Base-by-base conservation (phyloP, 306 rosid species). In the Luffa acutangula region DNA sequence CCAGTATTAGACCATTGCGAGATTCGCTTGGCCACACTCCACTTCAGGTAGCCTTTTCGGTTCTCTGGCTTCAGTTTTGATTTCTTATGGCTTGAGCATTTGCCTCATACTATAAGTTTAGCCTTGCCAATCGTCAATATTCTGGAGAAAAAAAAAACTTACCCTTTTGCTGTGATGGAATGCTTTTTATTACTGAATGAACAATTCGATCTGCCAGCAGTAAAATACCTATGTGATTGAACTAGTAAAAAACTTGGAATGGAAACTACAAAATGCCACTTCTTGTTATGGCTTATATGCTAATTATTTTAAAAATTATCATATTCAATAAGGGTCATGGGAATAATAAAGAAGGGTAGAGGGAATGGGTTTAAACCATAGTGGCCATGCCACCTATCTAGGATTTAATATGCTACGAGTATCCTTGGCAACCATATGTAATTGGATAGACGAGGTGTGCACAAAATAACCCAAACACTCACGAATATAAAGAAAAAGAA, bases 21-120 rank as follows among this genome's bases (percentile, higher is more conserved):
- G 91, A 95, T 89, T 95, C 97, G 45, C 98, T 92, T 79, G 98
- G 98, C 75, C 98, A 95, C 84, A 95, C 98, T 84, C 97, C 98
- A 20, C 83, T 90, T 73, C 98, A 95, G 97, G 98, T 92, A 66
- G 65, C 81, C 67, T 79, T n/a, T 64, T 58, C 82, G 36, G 57
- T 78, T 77, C 39, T 58, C 56, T 20, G 9, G 31, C 18, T 42
- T 43, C 10, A 60, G 21, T 46, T 62, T 21, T 31, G 4, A 5
- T 56, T 37, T n/a, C 39, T 17, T 78, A 43, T 9, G 9, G 54
- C 52, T 17, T 25, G 57, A 51, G 79, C 54, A 45, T 60, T 13
- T 73, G 56, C 71, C 4, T 20, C 39, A 70, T 45, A 43, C 20
- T 70, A 49, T 13, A 49, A 33, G 18, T 14, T 46, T 73, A 18